Evolutionary conservation across 2,329 filamentous ascomycete species (phyloP).

Genomic region (Chaetomium sp.): DNA sequence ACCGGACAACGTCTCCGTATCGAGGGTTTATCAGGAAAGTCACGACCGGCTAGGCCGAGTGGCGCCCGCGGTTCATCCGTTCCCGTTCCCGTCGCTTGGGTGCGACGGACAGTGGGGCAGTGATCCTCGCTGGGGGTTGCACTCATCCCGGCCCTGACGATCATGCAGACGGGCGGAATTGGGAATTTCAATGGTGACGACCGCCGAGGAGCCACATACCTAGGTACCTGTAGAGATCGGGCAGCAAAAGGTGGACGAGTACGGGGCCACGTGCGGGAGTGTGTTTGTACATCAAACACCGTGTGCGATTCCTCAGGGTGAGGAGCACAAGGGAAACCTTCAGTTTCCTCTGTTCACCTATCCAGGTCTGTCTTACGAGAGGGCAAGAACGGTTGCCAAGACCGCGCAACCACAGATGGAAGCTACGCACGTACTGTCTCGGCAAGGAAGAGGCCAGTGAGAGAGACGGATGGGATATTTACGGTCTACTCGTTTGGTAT

Average conservation of each 20-base stretch:
- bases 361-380: neutral
- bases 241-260: neutral
- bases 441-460: constrained; percentile 1
- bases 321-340: neutral
- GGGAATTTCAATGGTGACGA: constrained; percentile 17
- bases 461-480: neutral
- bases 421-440: constrained; percentile 22
- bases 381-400: constrained; percentile 18
- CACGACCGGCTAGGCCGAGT: neutral
- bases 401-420: constrained; percentile 10
- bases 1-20: constrained; percentile 1
- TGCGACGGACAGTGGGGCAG: constrained; percentile 4
- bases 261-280: neutral
- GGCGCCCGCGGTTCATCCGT: neutral
- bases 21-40: neutral
- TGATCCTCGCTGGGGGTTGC: constrained; percentile 17
- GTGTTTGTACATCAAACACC: constrained; percentile 11
- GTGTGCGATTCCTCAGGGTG: neutral
- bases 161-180: constrained; percentile 23
- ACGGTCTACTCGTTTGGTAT: neutral
- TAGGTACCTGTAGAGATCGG: constrained; percentile 14
- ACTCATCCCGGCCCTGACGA: constrained; percentile 22
- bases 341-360: neutral
- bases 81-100: neutral
- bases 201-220: neutral